Conservation (phyloP, 495 filamentous ascomycete species). For the Letharia columbiana region DNA sequence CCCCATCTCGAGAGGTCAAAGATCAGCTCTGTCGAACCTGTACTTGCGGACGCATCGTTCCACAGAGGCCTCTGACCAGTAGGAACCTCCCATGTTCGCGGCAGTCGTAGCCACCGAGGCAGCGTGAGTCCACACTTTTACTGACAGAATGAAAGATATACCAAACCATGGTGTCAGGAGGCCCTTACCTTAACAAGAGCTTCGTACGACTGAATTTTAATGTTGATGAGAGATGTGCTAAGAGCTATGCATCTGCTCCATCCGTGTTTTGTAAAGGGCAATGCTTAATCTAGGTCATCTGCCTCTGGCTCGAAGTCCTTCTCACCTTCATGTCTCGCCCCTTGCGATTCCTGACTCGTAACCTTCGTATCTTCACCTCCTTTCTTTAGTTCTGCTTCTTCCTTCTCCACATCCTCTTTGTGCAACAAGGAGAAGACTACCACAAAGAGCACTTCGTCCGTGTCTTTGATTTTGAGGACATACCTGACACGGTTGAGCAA, state of each 20-base stretch:
- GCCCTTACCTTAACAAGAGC: background rate
- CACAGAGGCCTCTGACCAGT: background rate
- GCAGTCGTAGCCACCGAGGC: background rate
- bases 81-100: background rate
- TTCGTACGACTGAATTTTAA: no score
- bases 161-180: background rate
- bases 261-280: background rate
- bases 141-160: background rate
- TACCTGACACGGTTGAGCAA: slow-evolving; percentile 62
- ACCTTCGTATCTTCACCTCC: background rate
- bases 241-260: background rate
- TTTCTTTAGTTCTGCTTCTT: slow-evolving; percentile 25
- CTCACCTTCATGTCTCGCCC: slow-evolving; percentile 15
- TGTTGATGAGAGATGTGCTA: background rate
- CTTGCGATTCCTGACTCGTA: background rate
- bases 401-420: slow-evolving; percentile 51
- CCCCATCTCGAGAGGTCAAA: background rate
- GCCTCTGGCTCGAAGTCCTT: slow-evolving; percentile 19
- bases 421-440: slow-evolving; percentile 67
- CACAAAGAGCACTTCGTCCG: slow-evolving; percentile 64
- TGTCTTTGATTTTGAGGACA: slow-evolving; percentile 67
- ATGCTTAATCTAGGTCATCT: slow-evolving; percentile 21
- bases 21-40: background rate
- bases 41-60: background rate
- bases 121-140: background rate